Conservation (phyloP, 192 early-diverging fungal species). For the Phlyctochytrium planicorne region DNA sequence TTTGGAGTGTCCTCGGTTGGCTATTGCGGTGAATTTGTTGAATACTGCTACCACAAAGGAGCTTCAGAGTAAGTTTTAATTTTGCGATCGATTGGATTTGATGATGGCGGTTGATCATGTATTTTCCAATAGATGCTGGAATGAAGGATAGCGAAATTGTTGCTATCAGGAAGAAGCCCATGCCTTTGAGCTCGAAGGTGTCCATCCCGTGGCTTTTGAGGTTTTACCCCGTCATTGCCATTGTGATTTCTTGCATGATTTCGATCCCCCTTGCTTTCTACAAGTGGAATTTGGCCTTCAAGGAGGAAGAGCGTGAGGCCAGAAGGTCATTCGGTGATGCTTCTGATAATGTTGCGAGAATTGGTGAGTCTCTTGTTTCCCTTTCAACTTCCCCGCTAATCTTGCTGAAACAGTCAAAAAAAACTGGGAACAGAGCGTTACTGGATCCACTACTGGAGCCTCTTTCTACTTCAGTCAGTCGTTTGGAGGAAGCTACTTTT, state of each 20-base stretch:
- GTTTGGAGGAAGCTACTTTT: not conserved
- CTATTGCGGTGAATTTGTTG: too few species aligned
- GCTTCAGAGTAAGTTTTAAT: too few species aligned
- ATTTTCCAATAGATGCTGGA: too few species aligned
- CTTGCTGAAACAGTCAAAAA: not conserved
- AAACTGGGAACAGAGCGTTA: not conserved
- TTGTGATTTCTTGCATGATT: not conserved
- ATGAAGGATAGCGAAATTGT: too few species aligned
- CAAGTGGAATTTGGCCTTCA: conserved; percentile 4
- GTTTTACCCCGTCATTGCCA: not conserved
- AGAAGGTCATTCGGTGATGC: not conserved
- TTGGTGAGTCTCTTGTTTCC: not conserved
- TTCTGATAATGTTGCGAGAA: not conserved
- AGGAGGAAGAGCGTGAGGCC: not conserved
- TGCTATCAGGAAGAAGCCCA: too few species aligned
- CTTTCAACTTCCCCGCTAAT: not conserved
- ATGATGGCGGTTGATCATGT: too few species aligned
- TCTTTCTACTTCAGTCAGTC: not conserved
- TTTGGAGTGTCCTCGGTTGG: too few species aligned
- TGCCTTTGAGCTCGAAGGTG: not conserved
- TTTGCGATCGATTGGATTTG: too few species aligned
- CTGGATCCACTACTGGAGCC: not conserved
- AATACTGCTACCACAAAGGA: too few species aligned
- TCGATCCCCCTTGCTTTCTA: conserved; percentile 5
- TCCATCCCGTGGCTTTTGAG: not conserved